Evolutionary conservation across 371 early-diverging fungal species (phyloP), one percentile per base, ranked within the genome.

Genomic region (Mucor plumbeus): DNA sequence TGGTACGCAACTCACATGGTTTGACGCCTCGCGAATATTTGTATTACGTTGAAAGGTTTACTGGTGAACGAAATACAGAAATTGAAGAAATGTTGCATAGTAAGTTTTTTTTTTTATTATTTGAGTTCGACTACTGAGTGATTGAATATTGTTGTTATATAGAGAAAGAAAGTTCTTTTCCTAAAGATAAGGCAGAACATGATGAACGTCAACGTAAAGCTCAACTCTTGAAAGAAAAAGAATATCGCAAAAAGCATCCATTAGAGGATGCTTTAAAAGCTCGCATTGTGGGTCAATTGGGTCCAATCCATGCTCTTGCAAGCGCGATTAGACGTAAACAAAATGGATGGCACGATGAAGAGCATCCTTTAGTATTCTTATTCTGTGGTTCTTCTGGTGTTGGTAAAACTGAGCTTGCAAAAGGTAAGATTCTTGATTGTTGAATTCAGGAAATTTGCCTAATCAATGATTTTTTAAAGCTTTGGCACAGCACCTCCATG

Each of bases 321-420:
- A 79, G 87, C 55, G 85, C 89, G 0, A 88, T 92, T 64, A 68
- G 89, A 19, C 76, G 87, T 19, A 85, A 86, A 53, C 85, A 89
- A 64, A 89, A 89, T 47, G 90, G 90, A 1, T 86, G 91, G 82
- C 80, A 83, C 53, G 84, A 85, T 62, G 80, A 85, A 59, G 86
- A 90, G 35, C 85, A 85, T 68, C 92, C 92, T 0, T 76, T 92
- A 39, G 92, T 90, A 0, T 91, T 91, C 69, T 66, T 91, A 61
- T 89, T 91, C 65, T 81, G 90, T 60, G 92, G 92, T 15, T 87
- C 89, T 11, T 88, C 89, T 19, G 92, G 92, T 64, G 87, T 90
- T 21, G 92, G 92, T 44, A 91, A 91, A 71, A 91, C 92, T 3
- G 90, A 90, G 64, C 75, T 90, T 31, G 89, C 90, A 2, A 91